Base-by-base conservation (phyloP, 2,329 filamentous ascomycete species). In the Hysterium pulicare region DNA sequence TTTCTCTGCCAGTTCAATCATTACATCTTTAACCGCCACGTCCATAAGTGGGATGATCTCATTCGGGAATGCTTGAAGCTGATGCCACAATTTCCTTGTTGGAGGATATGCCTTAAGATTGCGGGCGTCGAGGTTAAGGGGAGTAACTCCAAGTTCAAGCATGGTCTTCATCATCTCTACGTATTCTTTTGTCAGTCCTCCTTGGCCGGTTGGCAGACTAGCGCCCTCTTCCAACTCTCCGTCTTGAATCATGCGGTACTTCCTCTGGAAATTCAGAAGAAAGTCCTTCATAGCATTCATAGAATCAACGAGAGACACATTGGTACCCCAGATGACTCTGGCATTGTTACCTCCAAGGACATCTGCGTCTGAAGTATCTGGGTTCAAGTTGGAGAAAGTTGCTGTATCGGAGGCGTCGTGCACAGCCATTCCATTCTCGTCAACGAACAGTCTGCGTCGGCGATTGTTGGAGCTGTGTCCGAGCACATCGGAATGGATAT, bases 31-130 rank as follows among this genome's bases (percentile, higher is more conserved):
- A 38, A 96, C 81, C 5, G 84, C 83, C 66, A 95, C 88, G 76
- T 98, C 94, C 86, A 98, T 95, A 35, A 97, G 77, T 2, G 91
- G 90, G 33, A 98, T 86, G 40, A 98, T 90, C 76, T 98, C 93
- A 60, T 93, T 90, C 0, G 93, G 93, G 61, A 96, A 98, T 11
- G 87, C 84, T 64, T 95, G 88, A 44, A 94, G 75, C 67, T 98
- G 94, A 64, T 97, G 87, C 87, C 90, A 97, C 42, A 98, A 75
- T 71, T 97, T 97, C 55, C 85, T 76, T 0, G 93, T 97, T 1
- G 89, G 83, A 3, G 94, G 93, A 62, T 96, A 98, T 10, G 90
- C 79, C 64, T 94, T 95, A 46, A 98, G 75, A 56, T 98, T 94
- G 43, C 82, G 82, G 40, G 90, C 82, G 62, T 98, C 90, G 31